Base-by-base conservation (phyloP, 805 yeast genomes). In the Starmerella davenportii region DNA sequence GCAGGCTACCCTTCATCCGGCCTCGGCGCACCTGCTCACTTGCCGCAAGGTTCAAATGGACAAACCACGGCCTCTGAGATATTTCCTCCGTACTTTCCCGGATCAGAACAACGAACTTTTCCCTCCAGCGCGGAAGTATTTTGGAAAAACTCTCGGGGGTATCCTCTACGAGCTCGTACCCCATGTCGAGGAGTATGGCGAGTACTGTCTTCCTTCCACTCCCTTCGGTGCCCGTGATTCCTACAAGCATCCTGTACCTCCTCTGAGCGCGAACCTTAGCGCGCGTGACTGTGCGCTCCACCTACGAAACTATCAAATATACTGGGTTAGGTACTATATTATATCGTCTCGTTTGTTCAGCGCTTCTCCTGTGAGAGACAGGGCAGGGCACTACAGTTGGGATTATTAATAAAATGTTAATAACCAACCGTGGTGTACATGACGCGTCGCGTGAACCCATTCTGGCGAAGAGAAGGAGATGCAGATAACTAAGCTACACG, bases 1-100 rank as follows among this genome's bases (percentile, higher is more conserved):
- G 69, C 5, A 40, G 34, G 4, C 34, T 45, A 4, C 64, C 55
- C 8, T 32, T 15, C 19, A 7, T 14, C 34, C 55, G 38, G 16
- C 36, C 37, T 23, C 53, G 61, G 36, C 92, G 63, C 27, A 69
- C 46, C 11, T 52, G 51, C 13, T 72, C 48, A 1, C 93, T 79
- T 0, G 93, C 81, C 49, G 80, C 93, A 2, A 81, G 62, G 4
- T 80, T 67, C 3, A 85, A 49, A 53, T 82, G 93, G 19, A 82
- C 65, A 52, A 84, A 82, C 53, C 80, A 85, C 0, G 95, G 95
- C 40, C 94, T 60, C 43, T 75, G 72, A 15, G 25, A 2, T 5
- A 47, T 30, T 13, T 18, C 39, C 20, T 38, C 57, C 13, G 65
- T 45, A 18, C 61, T 61, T 2, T 57, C 55, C 5, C 36, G 36